Conservation (phyloP, 768 basidiomycete genomes). For the Trametes meyenii region DNA sequence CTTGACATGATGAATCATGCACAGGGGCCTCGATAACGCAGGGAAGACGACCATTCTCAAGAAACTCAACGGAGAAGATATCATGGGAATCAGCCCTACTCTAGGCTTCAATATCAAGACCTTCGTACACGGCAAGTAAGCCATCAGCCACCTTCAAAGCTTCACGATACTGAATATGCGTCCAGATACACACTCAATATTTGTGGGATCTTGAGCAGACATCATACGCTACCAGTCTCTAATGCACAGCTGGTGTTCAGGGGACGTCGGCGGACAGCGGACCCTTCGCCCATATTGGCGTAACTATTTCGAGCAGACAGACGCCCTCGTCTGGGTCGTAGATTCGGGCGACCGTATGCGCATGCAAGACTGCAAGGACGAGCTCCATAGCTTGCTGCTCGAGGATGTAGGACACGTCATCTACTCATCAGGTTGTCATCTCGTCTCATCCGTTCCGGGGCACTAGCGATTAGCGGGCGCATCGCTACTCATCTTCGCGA, state of each 20-base stretch:
- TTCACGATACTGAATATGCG: neutral
- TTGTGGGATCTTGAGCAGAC: conserved; percentile 42
- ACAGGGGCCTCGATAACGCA: conserved; percentile 95
- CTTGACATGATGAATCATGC: neutral
- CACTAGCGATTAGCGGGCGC: conserved; percentile 90
- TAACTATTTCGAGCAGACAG: conserved; percentile 99
- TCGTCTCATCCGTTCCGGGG: conserved; percentile 6
- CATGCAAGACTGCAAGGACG: conserved; percentile 86
- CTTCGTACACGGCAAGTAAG: conserved; percentile 86
- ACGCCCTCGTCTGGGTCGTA: conserved; percentile 98
- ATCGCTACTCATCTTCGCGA: conserved; percentile 92
- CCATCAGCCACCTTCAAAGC: neutral
- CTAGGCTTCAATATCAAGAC: conserved; percentile 99
- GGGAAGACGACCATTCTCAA: conserved; percentile 99
- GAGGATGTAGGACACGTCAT: conserved; percentile 79
- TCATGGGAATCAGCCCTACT: conserved; percentile 85
- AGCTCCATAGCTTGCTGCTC: conserved; percentile 81
- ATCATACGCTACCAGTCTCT: neutral
- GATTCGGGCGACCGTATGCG: conserved; percentile 92
- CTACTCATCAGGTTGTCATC: neutral
- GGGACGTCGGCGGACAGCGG: conserved; percentile 98
- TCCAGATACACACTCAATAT: conserved; percentile 77
- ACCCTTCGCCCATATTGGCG: conserved; percentile 97
- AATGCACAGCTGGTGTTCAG: conserved; percentile 42
- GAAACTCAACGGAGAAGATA: conserved; percentile 91